These are phyloP conservation scores for Ensete ventricosum DNA, from an alignment of 176 grass and related monocot genomes.

Conservation along the genomic window DNA sequence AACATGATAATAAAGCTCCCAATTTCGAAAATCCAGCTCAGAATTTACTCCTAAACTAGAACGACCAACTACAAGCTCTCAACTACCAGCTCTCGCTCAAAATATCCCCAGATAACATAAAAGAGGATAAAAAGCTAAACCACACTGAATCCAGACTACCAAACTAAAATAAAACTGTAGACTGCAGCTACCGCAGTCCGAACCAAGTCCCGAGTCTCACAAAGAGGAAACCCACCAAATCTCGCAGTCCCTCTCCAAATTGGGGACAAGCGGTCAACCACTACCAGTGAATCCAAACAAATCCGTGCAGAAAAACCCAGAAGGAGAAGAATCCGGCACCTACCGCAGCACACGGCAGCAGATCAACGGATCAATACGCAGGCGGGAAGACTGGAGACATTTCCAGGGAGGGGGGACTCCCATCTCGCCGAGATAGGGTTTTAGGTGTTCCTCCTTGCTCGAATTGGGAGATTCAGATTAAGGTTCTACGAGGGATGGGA, in stretches of 20 bases:
- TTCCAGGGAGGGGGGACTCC: neutral
- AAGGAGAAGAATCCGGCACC: neutral
- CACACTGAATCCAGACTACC: neutral
- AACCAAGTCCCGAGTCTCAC: neutral
- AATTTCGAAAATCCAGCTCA: neutral
- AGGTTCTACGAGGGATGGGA: neutral
- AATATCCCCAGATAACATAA: neutral
- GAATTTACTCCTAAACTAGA: neutral
- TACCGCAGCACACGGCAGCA: neutral
- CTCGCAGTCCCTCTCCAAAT: neutral
- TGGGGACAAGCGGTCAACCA: neutral
- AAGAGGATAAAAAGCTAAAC: neutral
- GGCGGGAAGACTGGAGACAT: neutral
- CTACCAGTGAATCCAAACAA: neutral
- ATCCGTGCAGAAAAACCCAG: neutral
- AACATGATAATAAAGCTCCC: neutral
- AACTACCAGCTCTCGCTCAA: neutral
- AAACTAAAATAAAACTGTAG: neutral
- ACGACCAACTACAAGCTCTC: neutral
- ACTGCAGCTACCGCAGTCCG: neutral
- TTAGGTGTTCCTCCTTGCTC: slow-evolving; percentile 5
- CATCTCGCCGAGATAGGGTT: slow-evolving; percentile 2
- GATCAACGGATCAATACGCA: neutral
- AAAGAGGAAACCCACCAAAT: neutral
- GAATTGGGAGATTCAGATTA: neutral